Evolutionary conservation across 208 protist species (phyloP), one percentile per base, ranked within the genome.

Genomic region (Acanthamoeba healyi): DNA sequence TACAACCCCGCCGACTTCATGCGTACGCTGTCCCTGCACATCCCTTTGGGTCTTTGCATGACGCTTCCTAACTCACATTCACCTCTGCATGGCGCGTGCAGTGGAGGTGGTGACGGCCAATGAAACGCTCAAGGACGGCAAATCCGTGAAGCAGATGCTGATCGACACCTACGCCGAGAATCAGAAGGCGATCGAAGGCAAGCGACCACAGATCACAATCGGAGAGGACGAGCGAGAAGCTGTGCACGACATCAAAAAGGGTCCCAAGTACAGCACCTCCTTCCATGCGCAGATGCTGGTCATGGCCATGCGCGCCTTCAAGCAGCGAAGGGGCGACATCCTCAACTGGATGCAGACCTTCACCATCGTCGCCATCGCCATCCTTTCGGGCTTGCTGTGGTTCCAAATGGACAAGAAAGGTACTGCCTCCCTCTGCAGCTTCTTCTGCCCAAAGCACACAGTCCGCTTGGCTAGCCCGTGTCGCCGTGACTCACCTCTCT

Each of bases 1-100:
- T 94, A 96, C 61, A 96, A 96, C 72, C 90, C 88, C 5, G 92
- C 95, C 2, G 95, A 95, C 22, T 95, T 94, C 22, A 29, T 96
- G 82, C 24, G 46, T 90, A 90, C 46, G 79, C 38, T 6, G 12
- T 17, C 67, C 10, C 67, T 15, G 4, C 46, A 51, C 46, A 51
- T 15, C 0, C 19, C 34, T 32, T 74, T 74, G 65, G 12, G 34
- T 74, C 12, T 40, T n/a, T 74, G 65, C 14, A 19, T 32, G n/a
- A 15, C 12, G 6, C n/a, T 38, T 19, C 12, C n/a, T 74, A 14
- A 38, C 70, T 49, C 36, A 79, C 40, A 79, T n/a, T 26, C 19
- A 6, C 26, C 2, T 38, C 70, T 49, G 12, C 40, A 7, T 24
- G 4, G 63, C 63, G 26, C 40, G 40, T n/a, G 40, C 70, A 46